A percentile compares a stretch with the other conserved stretches of the same genome.
Evolutionary conservation across 2,329 filamentous ascomycete species (phyloP).

Genomic region (Beauveria rudraprayagi): DNA sequence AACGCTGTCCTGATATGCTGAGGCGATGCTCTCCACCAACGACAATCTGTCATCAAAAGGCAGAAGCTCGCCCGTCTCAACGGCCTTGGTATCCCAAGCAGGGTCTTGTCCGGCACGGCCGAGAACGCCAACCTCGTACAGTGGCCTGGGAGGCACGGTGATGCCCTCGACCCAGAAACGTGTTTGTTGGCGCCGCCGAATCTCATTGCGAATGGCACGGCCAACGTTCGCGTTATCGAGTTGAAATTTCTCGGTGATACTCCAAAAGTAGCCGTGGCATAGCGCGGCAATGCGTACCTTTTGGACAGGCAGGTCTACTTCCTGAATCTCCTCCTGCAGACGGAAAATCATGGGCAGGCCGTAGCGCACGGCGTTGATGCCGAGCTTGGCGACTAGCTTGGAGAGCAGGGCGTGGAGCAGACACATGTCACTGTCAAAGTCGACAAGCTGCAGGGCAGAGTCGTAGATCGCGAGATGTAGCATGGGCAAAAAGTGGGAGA

Average conservation of each 20-base stretch:
- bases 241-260: constrained; percentile 66
- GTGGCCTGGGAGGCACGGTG: constrained; percentile 56
- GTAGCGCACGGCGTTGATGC: constrained; percentile 70
- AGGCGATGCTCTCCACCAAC: constrained; percentile 67
- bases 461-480: constrained; percentile 88
- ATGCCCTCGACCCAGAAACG: constrained; percentile 74
- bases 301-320: constrained; percentile 54
- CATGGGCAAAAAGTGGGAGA: constrained; percentile 69
- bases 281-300: constrained; percentile 77
- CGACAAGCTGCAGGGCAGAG: constrained; percentile 65
- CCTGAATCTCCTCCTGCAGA: constrained; percentile 75
- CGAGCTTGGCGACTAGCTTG: constrained; percentile 66
- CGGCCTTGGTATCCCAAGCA: constrained; percentile 40
- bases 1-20: constrained; percentile 57
- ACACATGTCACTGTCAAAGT: constrained; percentile 66
- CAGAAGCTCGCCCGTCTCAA: constrained; percentile 56
- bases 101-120: constrained; percentile 36
- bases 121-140: constrained; percentile 53
- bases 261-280: constrained; percentile 85
- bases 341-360: constrained; percentile 84
- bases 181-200: constrained; percentile 63
- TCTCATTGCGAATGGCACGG: constrained; percentile 65
- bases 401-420: constrained; percentile 70
- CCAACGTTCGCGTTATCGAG: constrained; percentile 65
- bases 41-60: constrained; percentile 68